Evolutionary conservation across 2,329 filamentous ascomycete species (phyloP).

Genomic region (Claviceps maximensis): DNA sequence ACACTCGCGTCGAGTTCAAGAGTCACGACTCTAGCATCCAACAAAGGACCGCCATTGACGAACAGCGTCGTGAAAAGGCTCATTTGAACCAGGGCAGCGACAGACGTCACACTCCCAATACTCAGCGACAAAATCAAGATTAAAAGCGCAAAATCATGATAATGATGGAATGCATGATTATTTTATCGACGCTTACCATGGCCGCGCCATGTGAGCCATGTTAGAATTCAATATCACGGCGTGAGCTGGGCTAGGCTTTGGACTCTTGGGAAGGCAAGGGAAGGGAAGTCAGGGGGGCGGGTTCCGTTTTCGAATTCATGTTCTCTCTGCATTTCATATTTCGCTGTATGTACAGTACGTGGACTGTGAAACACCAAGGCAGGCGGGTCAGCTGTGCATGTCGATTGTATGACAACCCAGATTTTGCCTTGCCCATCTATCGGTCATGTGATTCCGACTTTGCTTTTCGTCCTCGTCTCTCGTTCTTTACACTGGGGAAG

Average conservation of each 20-base stretch:
- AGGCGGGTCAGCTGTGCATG: background rate
- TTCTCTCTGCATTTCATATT: background rate
- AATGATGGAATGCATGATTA: background rate
- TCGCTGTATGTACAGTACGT: constrained; percentile 4
- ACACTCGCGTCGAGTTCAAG: constrained; percentile 90
- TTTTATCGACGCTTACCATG: no score
- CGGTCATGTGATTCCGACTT: no score
- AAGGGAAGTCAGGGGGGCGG: background rate
- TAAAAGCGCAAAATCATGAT: constrained; percentile 9
- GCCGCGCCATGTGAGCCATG: background rate
- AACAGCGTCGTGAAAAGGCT: constrained; percentile 77
- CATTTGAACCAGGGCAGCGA: constrained; percentile 31
- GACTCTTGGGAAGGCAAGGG: background rate
- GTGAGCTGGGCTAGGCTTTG: background rate
- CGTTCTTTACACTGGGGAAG: no score
- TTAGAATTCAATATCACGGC: background rate
- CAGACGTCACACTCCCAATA: constrained; percentile 21
- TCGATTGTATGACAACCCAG: background rate
- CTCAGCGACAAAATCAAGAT: constrained; percentile 21
- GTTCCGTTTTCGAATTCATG: background rate
- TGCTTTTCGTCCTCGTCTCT: no score
- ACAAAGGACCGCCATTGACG: constrained; percentile 79
- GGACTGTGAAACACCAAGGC: background rate
- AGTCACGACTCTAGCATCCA: constrained; percentile 93
- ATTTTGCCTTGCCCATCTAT: background rate